Conservation (phyloP, 768 basidiomycete species). For the Boletus rex-veris region DNA sequence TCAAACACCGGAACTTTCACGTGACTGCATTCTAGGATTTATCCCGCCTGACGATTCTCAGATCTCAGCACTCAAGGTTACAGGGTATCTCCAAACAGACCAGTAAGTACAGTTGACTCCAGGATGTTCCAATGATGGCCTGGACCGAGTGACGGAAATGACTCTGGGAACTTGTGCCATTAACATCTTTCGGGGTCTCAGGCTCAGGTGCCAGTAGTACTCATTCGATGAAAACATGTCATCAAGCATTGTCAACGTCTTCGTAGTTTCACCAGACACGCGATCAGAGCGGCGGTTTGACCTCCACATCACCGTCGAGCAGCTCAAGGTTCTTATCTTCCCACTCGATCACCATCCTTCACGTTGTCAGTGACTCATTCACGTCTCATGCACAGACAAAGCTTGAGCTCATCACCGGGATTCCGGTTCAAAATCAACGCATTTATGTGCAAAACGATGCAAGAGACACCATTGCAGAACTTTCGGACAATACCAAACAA, state of each 20-base stretch:
- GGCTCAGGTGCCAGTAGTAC: too few species aligned
- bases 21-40: too few species aligned
- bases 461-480: conserved; percentile 44
- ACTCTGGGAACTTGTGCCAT: too few species aligned
- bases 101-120: too few species aligned
- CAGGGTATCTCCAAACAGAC: too few species aligned
- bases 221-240: conserved; percentile 32
- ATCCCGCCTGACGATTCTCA: too few species aligned
- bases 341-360: background rate
- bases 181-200: too few species aligned
- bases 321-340: conserved; percentile 67
- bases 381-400: conserved; percentile 48
- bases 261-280: conserved; percentile 83
- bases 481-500: conserved; percentile 64
- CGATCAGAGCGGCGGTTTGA: conserved; percentile 87
- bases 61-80: too few species aligned
- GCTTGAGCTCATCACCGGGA: conserved; percentile 89
- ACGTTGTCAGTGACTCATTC: background rate
- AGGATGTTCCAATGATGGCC: too few species aligned
- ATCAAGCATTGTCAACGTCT: conserved; percentile 57
- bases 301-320: conserved; percentile 63
- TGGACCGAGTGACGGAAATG: too few species aligned
- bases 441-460: conserved; percentile 63
- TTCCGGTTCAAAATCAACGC: conserved; percentile 67
- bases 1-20: too few species aligned